Evolutionary conservation across 176 grass and related monocot species (phyloP), one percentile per base, ranked within the genome.

Genomic region (Typha latifolia): DNA sequence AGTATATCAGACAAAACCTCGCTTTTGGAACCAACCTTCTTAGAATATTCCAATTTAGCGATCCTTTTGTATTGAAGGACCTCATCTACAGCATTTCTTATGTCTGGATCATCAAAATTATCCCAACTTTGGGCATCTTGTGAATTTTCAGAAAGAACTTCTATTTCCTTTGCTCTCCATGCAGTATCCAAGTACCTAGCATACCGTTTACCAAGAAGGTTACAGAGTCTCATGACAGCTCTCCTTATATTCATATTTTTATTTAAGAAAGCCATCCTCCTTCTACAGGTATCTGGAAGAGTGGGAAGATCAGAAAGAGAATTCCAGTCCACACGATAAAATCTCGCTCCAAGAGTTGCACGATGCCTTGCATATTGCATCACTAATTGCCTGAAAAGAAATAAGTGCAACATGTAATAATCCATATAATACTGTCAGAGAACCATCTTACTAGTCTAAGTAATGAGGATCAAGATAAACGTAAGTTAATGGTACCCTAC

Each of bases 251-350:
- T 86, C 71, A 66, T 29, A 43, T 90, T 85, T 80, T 51, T 79
- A 63, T 78, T 92, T 73, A 97, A 69, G n/a, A 71, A 34, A 32
- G 89, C 64, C 76, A 97, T 97, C 67, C 94, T 85, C 82, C 83
- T 82, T 74, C 83, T 20, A 67, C 94, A 97, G 69, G 85, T 87
- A 74, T 3, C 21, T 63, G 89, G 75, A 72, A 74, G 81, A 77
- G 94, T 89, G 81, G 89, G 94, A 82, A 97, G 86, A 68, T 84
- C 85, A 51, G 80, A 75, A 62, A 97, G 66, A 73, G 88, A 86
- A 51, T 55, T 78, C 94, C 94, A 92, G 74, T 83, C 80, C 67
- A 89, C 83, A 32, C 86, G 86, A 77, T 79, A 77, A 84, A 77
- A 86, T 77, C 76, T 81, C 77, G 94, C 80, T 69, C 94, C 94